Conservation (phyloP, 768 basidiomycete species). For the Lepiota brunneoincarnata region DNA sequence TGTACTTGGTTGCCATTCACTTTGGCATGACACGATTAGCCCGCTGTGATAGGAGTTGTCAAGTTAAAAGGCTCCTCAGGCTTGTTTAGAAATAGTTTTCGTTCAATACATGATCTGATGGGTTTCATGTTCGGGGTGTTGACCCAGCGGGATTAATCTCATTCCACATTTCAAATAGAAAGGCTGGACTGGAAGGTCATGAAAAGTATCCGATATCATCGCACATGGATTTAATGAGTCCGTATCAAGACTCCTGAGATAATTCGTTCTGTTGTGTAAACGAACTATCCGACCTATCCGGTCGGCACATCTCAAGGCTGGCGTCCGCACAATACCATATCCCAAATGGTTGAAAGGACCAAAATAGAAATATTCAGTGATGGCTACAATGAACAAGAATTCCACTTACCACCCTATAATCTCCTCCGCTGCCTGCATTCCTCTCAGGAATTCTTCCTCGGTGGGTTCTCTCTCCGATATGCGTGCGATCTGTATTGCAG, state of each 20-base stretch:
- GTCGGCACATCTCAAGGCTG: conserved; percentile 61
- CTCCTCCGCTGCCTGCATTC: conserved; percentile 57
- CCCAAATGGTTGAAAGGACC: neutral
- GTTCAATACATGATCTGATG: neutral
- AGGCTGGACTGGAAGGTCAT: too few species aligned
- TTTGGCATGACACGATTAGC: neutral
- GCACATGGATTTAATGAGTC: too few species aligned
- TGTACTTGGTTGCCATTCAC: neutral
- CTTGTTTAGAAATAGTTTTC: neutral
- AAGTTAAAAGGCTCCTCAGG: neutral
- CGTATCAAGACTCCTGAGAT: neutral
- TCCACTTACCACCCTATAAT: conserved; percentile 57
- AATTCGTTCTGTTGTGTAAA: conserved; percentile 37
- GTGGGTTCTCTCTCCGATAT: conserved; percentile 57
- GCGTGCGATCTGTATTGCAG: conserved; percentile 70
- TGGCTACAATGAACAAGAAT: neutral
- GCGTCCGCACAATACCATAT: neutral
- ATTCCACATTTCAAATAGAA: too few species aligned
- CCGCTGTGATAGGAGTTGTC: neutral
- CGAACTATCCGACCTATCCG: conserved; percentile 63
- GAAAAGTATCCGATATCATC: too few species aligned
- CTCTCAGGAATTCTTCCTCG: conserved; percentile 64
- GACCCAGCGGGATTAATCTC: too few species aligned
- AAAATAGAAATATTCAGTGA: neutral
- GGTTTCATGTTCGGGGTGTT: neutral